Evolutionary conservation across 2,329 filamentous ascomycete genomes (phyloP), one percentile per base, ranked within the genome.

Genomic region (Aspergillus glaucus): DNA sequence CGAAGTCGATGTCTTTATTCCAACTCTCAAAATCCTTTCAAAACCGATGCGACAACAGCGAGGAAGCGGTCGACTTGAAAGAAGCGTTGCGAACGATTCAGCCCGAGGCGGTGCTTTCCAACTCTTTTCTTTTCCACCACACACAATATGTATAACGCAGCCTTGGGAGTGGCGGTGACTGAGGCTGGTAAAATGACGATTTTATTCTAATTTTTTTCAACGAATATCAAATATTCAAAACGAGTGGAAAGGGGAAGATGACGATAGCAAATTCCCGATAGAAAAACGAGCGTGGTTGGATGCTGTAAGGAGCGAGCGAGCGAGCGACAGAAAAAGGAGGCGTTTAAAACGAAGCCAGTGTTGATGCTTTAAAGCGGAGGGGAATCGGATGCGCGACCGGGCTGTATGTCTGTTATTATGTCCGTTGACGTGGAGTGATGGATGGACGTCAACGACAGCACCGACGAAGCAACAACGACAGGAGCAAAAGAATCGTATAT

Each of bases 251-350:
- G 37, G 37, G 19, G 19, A 12, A 12, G 19, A 40, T 40, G 26
- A 12, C 26, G 26, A 30, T 19, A 12, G 7, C 37, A 12, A 40
- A 21, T 6, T 15, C n/a, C 12, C 30, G 44, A 39, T 44, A 46
- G 59, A 64, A 60, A 60, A 64, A 60, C 57, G 62, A 64, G 51
- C 49, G 62, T 59, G 26, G 43, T 46, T 50, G 48, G 46, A 55
- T 59, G 56, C 26, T 30, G 17, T 21, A 17, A 40, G 37, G 17
- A 59, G 53, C 17, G 53, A 64, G 53, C 8, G 53, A 64, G 55
- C 55, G 61, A 63, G 54, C 54, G 59, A 61, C 54, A 21, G 10
- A 40, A 40, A 12, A 40, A 40, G 17, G 10, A 21, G 37, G 19
- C 34, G n/a, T n/a, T 15, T n/a, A 37, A 19, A 19, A 22, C 37